Evolutionary conservation across 2,329 filamentous ascomycete species (phyloP).

Genomic region (Beauveria rudraprayagi): DNA sequence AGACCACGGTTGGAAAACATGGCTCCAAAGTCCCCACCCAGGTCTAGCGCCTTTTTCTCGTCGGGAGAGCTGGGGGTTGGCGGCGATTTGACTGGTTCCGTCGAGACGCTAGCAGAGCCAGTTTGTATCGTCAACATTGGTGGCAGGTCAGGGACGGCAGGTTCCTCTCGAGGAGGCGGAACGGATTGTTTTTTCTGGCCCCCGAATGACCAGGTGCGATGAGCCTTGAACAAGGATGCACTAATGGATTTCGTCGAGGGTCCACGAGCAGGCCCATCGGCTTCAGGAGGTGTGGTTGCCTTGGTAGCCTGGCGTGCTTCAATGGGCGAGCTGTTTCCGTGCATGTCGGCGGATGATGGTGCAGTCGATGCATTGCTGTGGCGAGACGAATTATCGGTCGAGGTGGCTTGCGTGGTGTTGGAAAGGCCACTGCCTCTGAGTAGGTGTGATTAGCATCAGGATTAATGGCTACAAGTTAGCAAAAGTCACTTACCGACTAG

Average conservation of each 20-base stretch:
- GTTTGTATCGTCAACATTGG: slow-evolving; percentile 28
- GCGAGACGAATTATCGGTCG: slow-evolving; percentile 52
- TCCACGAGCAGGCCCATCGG: slow-evolving; percentile 6
- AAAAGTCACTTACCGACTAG: slow-evolving; percentile 41
- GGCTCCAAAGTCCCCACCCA: slow-evolving; percentile 50
- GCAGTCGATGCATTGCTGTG: slow-evolving; percentile 56
- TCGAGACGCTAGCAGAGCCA: slow-evolving; percentile 1
- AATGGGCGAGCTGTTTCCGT: slow-evolving; percentile 19
- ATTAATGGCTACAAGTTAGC: slow-evolving; percentile 5
- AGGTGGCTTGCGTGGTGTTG: slow-evolving; percentile 52
- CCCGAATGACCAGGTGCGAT: slow-evolving; percentile 53
- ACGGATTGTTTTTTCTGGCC: slow-evolving; percentile 41
- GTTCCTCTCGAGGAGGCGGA: slow-evolving; percentile 22
- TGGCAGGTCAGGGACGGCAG: slow-evolving; percentile 25
- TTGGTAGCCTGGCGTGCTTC: slow-evolving; percentile 29
- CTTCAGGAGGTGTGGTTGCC: slow-evolving; percentile 28
- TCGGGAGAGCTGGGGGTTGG: slow-evolving; percentile 44
- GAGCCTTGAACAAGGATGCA: slow-evolving; percentile 46
- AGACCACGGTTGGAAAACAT: slow-evolving; percentile 46
- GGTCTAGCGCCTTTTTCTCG: slow-evolving; percentile 39
- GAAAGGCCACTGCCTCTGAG: slow-evolving; percentile 51
- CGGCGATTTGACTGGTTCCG: slow-evolving; percentile 31
- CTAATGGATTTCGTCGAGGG: slow-evolving; percentile 37
- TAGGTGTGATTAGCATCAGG: slow-evolving; percentile 14
- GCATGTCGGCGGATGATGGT: slow-evolving; percentile 45